Conservation (phyloP, 257 asterid genomes). For the Scutellaria barbata region DNA sequence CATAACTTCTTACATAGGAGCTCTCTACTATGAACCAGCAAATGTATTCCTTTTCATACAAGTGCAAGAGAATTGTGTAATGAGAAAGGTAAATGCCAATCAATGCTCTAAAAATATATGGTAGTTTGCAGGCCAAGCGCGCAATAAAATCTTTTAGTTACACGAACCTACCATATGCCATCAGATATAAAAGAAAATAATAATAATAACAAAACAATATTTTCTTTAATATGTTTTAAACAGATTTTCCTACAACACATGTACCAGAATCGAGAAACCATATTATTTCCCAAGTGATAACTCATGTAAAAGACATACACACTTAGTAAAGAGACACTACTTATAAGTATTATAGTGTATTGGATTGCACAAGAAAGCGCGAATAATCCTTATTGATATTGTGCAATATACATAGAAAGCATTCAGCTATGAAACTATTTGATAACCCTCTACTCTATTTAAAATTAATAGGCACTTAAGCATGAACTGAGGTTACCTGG, state of each 20-base stretch:
- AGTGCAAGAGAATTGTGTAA: constrained; percentile 8
- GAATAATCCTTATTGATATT: background rate
- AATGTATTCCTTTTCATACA: constrained; percentile 3
- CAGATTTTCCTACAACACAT: background rate
- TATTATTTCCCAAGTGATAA: background rate
- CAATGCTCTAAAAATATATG: background rate
- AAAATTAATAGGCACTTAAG: constrained; percentile 17
- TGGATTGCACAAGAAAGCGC: constrained; percentile 13
- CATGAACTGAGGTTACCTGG: constrained; percentile 55
- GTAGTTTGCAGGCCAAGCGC: background rate
- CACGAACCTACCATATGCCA: no score
- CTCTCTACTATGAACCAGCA: background rate
- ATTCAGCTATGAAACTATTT: constrained; percentile 18
- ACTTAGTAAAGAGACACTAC: background rate
- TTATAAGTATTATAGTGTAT: background rate
- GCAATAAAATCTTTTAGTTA: background rate
- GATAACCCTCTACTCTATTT: constrained; percentile 18
- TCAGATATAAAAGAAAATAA: no score
- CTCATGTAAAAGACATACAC: background rate
- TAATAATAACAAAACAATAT: no score
- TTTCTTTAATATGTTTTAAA: background rate
- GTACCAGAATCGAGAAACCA: background rate
- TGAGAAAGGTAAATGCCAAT: background rate
- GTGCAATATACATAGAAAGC: background rate
- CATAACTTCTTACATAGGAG: constrained; percentile 5